These are phyloP conservation scores for Spathaspora arborariae DNA, from an alignment of 805 yeast genomes.

Conservation along the genomic window DNA sequence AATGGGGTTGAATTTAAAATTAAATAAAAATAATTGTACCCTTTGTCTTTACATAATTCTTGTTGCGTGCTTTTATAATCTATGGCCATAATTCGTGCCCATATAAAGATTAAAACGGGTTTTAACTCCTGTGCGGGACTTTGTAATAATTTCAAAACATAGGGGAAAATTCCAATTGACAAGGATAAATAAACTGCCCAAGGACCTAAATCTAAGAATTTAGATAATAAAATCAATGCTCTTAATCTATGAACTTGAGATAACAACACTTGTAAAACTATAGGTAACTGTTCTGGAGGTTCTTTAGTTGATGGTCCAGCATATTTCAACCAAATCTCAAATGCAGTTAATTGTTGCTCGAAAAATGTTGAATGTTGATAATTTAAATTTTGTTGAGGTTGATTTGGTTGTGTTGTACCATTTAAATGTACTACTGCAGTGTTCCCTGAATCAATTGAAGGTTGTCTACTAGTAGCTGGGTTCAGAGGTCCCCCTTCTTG, in stretches of 20 bases:
- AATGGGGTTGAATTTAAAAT: constrained; percentile 52
- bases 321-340: constrained; percentile 92
- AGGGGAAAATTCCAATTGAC: constrained; percentile 94
- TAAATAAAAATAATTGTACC: constrained; percentile 80
- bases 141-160: constrained; percentile 82
- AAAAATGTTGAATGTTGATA: constrained; percentile 92
- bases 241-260: constrained; percentile 93
- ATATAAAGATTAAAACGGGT: constrained; percentile 90
- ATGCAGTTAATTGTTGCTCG: constrained; percentile 94
- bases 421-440: constrained; percentile 3
- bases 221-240: constrained; percentile 77
- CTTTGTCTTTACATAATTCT: constrained; percentile 87
- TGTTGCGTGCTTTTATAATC: constrained; percentile 88
- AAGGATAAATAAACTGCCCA: constrained; percentile 95
- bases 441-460: constrained; percentile 1
- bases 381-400: constrained; percentile 27
- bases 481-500: constrained; percentile 1
- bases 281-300: constrained; percentile 94
- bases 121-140: constrained; percentile 94
- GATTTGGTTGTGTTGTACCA: neutral
- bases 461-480: neutral
- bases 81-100: constrained; percentile 98
- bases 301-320: constrained; percentile 73
- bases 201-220: constrained; percentile 91
- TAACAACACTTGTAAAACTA: constrained; percentile 84